phyloP scores from a whole-genome alignment of 345 rosid species.

The Hibiscus syriacus region DNA sequence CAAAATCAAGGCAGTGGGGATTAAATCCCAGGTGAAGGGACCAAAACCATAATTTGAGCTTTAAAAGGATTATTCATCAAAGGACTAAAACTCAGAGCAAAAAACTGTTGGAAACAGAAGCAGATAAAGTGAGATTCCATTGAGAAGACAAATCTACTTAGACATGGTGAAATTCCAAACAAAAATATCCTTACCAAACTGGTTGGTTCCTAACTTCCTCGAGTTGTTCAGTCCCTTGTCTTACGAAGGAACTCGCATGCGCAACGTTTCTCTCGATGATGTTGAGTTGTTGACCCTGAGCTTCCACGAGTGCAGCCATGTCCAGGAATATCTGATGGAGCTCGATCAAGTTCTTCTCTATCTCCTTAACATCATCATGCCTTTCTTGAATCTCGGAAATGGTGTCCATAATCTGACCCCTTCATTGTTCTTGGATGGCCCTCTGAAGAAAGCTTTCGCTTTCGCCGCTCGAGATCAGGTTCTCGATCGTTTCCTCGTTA shows the following conservation, averaged over 20 bases:
- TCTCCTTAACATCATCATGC: constrained; percentile 74
- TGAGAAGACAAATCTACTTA: not conserved
- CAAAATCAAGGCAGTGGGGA: too few relatives aligned
- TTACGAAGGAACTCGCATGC: constrained; percentile 72
- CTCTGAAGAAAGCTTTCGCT: constrained; percentile 75
- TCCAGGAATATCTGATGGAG: constrained; percentile 82
- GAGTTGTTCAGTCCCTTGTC: constrained; percentile 63
- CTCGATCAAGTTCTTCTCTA: constrained; percentile 74
- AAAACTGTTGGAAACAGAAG: not conserved
- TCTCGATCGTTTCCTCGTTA: constrained; percentile 71
- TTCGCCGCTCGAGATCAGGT: constrained; percentile 72
- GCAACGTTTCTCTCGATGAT: constrained; percentile 76
- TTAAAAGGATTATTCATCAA: not conserved
- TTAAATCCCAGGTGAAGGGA: too few relatives aligned
- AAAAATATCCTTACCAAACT: not conserved
- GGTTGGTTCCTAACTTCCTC: constrained; percentile 22
- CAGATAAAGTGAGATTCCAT: not conserved
- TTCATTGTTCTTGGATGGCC: constrained; percentile 85
- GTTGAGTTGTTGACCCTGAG: constrained; percentile 82
- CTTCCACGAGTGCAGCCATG: constrained; percentile 80
- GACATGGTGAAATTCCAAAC: not conserved
- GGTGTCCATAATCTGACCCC: constrained; percentile 75
- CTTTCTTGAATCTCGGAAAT: constrained; percentile 86
- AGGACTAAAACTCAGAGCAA: not conserved
- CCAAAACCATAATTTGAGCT: too few relatives aligned